A percentile compares a stretch with the other conserved stretches of the same genome.
phyloP scores from a whole-genome alignment of 169 alveolate genomes.

The Plasmodium berghei region DNA sequence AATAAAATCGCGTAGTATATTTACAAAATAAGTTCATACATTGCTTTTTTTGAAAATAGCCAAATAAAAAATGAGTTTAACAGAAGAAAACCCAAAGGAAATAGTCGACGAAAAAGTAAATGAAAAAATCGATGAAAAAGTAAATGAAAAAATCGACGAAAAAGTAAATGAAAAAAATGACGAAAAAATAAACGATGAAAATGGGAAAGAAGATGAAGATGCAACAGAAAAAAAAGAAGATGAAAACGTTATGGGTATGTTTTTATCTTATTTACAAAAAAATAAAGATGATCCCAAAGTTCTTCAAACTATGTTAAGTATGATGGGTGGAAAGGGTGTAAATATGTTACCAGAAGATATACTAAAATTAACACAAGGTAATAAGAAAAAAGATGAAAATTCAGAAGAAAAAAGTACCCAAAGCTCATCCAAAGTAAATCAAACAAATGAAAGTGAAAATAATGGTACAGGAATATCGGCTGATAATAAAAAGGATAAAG shows the following conservation, averaged over 20 bases:
- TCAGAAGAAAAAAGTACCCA: not conserved
- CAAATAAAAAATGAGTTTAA: too few relatives aligned
- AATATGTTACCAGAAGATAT: not conserved
- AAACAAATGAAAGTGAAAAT: conserved; percentile 1
- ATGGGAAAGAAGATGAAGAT: not conserved
- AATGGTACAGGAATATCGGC: not conserved
- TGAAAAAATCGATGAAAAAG: not conserved
- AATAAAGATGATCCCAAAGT: conserved; percentile 69
- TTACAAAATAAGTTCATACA: too few relatives aligned
- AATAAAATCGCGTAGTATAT: too few relatives aligned
- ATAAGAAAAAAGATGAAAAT: conserved; percentile 16
- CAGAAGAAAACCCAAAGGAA: not conserved
- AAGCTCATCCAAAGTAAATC: not conserved
- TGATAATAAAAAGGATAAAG: conserved; percentile 2
- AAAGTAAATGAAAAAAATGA: not conserved
- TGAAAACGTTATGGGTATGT: conserved; percentile 54
- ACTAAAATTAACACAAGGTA: not conserved
- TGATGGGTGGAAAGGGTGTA: conserved; percentile 16
- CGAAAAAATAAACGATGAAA: not conserved
- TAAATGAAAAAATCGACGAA: not conserved
- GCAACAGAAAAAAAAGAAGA: conserved; percentile 8
- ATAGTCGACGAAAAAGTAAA: not conserved
- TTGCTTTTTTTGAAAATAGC: too few relatives aligned
- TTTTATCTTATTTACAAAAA: conserved; percentile 52
- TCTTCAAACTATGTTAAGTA: conserved; percentile 40